Evolutionary conservation across 345 rosid genomes (phyloP), one percentile per base, ranked within the genome.

Genomic region (Arabidopsis arenosa): DNA sequence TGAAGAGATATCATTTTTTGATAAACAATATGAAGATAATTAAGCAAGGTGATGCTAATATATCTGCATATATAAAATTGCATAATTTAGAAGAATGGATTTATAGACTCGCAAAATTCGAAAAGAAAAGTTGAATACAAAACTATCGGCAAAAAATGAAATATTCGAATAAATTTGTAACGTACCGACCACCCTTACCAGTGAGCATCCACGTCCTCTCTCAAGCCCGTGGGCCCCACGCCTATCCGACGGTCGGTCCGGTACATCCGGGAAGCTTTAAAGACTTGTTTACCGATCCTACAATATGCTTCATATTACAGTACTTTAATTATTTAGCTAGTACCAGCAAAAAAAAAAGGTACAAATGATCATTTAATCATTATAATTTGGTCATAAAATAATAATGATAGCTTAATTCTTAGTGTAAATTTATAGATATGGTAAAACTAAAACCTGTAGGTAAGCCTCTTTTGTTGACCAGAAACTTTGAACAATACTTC

Each of bases 391-490:
- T 51, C 17, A 39, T 23, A 15, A 59, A 39, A 8, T 35, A 33
- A 39, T 6, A 60, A 39, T 21, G 13, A 32, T 2, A n/a, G 41
- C 37, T 49, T 6, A 48, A 18, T 15, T 51, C 3, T 23, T 48
- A 39, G 23, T 48, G 53, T 49, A 43, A 48, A 66, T 11, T 28
- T 23, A 32, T 58, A 57, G 43, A 32, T 39, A 37, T 75, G 60
- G 41, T 59, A 51, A 75, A 61, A 23, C 7, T 4, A 51, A 75
- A 49, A 26, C 8, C 2, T 73, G 47, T 43, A 23, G 55, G 23
- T 35, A 33, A 12, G 77, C 77, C 65, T 64, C 64, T 18, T 54
- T 74, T 21, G 55, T 73, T 64, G 77, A 74, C 77, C 63, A 23
- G 2, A 41, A 39, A 55, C 68, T 68, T 60, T 68, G 69, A 51